A percentile compares a stretch with the other conserved stretches of the same genome.
Evolutionary conservation across 1,139 yeast species (phyloP).

Genomic region (Suhomyces wounanorum): DNA sequence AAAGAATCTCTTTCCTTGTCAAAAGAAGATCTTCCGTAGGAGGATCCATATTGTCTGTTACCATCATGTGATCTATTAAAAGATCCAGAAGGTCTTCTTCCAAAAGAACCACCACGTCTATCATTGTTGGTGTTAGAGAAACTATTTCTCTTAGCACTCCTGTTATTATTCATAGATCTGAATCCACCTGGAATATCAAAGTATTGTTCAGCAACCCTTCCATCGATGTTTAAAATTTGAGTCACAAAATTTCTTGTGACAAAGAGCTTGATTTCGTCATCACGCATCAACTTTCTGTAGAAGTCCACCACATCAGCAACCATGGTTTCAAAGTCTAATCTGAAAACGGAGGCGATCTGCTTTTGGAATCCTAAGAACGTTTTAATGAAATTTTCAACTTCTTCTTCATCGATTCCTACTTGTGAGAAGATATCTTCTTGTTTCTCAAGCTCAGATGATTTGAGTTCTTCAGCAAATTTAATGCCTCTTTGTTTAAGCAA

Average conservation of each 20-base stretch:
- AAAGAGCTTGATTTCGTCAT: constrained; percentile 18
- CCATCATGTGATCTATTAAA: neutral
- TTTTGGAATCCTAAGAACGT: constrained; percentile 18
- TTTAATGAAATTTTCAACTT: constrained; percentile 15
- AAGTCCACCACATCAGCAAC: constrained; percentile 16
- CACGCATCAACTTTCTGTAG: constrained; percentile 18
- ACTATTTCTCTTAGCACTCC: constrained; percentile 18
- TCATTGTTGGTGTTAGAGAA: constrained; percentile 7
- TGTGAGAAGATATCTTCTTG: constrained; percentile 14
- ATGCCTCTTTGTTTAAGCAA: constrained; percentile 52
- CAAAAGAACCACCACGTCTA: constrained; percentile 6
- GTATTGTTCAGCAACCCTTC: constrained; percentile 19
- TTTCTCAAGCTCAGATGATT: constrained; percentile 15
- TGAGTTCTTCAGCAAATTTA: constrained; percentile 43
- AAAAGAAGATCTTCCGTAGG: neutral
- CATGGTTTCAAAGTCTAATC: constrained; percentile 21
- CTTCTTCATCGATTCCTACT: constrained; percentile 16
- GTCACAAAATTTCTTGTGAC: constrained; percentile 16
- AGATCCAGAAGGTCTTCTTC: neutral
- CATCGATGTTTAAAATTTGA: constrained; percentile 15
- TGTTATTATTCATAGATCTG: constrained; percentile 16
- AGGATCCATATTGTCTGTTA: constrained; percentile 1
- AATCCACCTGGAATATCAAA: constrained; percentile 27
- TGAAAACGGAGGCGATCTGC: constrained; percentile 30
- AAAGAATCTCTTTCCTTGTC: neutral